Percentiles rank a stretch among this genome's conserved stretches.
Evolutionary conservation across 192 early-diverging fungal species (phyloP).

Genomic region (Glomus cerebriforme): DNA sequence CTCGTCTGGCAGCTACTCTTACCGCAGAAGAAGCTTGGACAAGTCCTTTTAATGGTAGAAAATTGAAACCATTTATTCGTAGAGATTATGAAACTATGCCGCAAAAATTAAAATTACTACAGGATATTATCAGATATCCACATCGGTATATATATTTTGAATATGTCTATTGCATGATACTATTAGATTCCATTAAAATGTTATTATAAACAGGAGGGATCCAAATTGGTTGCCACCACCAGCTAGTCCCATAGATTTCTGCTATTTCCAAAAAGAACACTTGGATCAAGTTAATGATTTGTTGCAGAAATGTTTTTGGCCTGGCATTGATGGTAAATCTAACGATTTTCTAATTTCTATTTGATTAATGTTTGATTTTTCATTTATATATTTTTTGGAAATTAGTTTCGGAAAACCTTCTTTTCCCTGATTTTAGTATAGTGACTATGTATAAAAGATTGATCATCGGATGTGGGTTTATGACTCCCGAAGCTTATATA

Average conservation of each 20-base stretch:
- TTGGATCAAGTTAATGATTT: slow-evolving; percentile 74
- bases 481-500: slow-evolving; percentile 89
- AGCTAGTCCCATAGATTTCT: slow-evolving; percentile 70
- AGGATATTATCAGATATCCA: slow-evolving; percentile 45
- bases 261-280: slow-evolving; percentile 72
- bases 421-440: slow-evolving; percentile 82
- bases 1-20: slow-evolving; percentile 55
- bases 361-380: neutral
- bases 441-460: slow-evolving; percentile 78
- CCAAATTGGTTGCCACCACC: slow-evolving; percentile 6
- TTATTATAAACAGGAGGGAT: slow-evolving; percentile 26
- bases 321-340: slow-evolving; percentile 74
- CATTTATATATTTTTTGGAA: neutral
- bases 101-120: slow-evolving; percentile 46
- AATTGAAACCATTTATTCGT: slow-evolving; percentile 82
- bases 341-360: neutral
- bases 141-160: slow-evolving; percentile 38
- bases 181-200: neutral
- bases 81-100: slow-evolving; percentile 63
- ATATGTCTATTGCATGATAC: neutral
- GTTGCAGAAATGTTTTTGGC: slow-evolving; percentile 82
- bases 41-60: slow-evolving; percentile 73
- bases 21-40: slow-evolving; percentile 56
- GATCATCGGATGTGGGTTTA: slow-evolving; percentile 88
- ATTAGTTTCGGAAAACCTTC: slow-evolving; percentile 78